Evolutionary conservation across 1,284 basidiomycete genomes (phyloP).

Genomic region (Ceratorhiza oryzae-sativae): DNA sequence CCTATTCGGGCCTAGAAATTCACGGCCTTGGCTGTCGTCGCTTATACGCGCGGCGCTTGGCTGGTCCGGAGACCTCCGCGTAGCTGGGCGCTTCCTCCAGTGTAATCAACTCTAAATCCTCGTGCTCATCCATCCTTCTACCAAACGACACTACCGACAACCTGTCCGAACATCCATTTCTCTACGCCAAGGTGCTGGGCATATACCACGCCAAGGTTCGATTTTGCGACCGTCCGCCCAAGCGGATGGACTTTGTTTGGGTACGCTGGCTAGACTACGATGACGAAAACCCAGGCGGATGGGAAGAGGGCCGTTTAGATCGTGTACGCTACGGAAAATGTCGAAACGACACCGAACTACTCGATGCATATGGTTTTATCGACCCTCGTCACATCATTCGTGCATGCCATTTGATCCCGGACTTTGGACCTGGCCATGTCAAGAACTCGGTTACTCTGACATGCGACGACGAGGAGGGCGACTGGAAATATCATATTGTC

Average conservation of each 20-base stretch:
- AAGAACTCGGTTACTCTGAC: neutral
- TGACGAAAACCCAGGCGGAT: neutral
- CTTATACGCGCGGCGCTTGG: slow-evolving; percentile 11
- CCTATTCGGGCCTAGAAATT: slow-evolving; percentile 12
- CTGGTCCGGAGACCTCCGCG: neutral
- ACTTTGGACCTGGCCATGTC: slow-evolving; percentile 15
- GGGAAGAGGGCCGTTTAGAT: slow-evolving; percentile 2
- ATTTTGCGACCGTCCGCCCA: neutral
- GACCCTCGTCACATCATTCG: slow-evolving; percentile 19
- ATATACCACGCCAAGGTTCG: slow-evolving; percentile 41
- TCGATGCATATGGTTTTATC: slow-evolving; percentile 37
- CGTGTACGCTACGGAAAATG: neutral
- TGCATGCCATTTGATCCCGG: slow-evolving; percentile 25
- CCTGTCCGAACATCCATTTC: slow-evolving; percentile 25
- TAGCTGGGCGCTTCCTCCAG: slow-evolving; percentile 1
- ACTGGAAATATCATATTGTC: slow-evolving; percentile 45
- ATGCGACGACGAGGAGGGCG: slow-evolving; percentile 30
- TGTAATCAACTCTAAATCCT: slow-evolving; percentile 40
- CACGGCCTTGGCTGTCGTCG: slow-evolving; percentile 11
- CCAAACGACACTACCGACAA: slow-evolving; percentile 15
- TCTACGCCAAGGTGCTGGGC: slow-evolving; percentile 43
- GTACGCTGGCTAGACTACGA: slow-evolving; percentile 47
- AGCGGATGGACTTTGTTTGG: slow-evolving; percentile 46
- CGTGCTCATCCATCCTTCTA: slow-evolving; percentile 27
- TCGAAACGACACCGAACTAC: neutral